These are phyloP conservation scores for Colletotrichum plurivorum DNA, from an alignment of 2,329 filamentous ascomycete species.

Conservation along the genomic window DNA sequence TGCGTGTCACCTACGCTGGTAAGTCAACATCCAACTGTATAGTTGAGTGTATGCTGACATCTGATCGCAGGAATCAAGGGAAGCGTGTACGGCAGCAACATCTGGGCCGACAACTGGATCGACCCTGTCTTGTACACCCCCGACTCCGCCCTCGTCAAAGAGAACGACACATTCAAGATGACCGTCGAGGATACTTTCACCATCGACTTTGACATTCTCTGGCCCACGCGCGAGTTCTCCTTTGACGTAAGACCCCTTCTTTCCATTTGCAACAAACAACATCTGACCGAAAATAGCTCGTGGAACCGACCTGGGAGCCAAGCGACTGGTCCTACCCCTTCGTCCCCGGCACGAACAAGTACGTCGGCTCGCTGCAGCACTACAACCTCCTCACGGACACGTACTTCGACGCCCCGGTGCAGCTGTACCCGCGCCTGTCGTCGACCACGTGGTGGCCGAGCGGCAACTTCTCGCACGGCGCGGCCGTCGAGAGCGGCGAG, in stretches of 20 bases:
- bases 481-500: conserved; percentile 28
- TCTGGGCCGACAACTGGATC: conserved; percentile 43
- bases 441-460: conserved; percentile 10
- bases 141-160: conserved; percentile 44
- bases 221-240: conserved; percentile 61
- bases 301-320: conserved; percentile 15
- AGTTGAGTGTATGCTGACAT: too few species aligned
- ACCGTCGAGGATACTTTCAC: conserved; percentile 44
- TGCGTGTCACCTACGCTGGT: conserved; percentile 45
- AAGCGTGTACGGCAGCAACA: conserved; percentile 50
- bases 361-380: conserved; percentile 43
- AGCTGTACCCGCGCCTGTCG: conserved; percentile 1
- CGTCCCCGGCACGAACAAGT: conserved; percentile 60
- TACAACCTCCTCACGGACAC: not conserved
- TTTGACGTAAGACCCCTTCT: conserved; percentile 16
- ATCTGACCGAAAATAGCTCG: not conserved
- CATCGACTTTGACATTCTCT: conserved; percentile 40
- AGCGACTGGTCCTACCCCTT: conserved; percentile 63
- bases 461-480: conserved; percentile 31
- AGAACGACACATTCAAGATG: conserved; percentile 55
- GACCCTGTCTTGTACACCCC: conserved; percentile 49
- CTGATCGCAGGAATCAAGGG: conserved; percentile 45
- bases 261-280: not conserved
- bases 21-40: not conserved
- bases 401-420: not conserved